Percentiles rank a stretch among this genome's conserved stretches.
These are phyloP conservation scores for Colletotrichum sp. DNA, from an alignment of 2,329 filamentous ascomycete genomes.

Conservation along the genomic window DNA sequence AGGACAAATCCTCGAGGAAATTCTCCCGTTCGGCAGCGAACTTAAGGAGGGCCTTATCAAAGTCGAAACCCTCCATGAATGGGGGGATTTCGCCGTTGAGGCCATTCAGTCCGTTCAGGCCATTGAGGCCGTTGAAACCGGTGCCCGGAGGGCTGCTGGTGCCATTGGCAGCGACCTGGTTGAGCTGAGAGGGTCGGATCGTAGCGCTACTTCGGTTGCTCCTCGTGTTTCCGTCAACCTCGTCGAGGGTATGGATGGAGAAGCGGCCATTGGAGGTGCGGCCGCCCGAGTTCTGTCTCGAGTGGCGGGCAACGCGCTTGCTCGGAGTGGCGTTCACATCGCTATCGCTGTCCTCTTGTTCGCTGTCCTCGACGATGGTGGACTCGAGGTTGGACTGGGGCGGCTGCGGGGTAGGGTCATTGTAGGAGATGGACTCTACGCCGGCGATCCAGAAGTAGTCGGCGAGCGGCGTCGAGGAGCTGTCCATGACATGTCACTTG, in stretches of 20 bases:
- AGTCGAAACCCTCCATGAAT: conserved; percentile 70
- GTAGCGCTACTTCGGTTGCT: conserved; percentile 73
- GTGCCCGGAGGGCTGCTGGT: conserved; percentile 24
- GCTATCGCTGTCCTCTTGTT: conserved; percentile 51
- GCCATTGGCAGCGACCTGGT: conserved; percentile 18
- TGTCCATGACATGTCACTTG: conserved; percentile 60
- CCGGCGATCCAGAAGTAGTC: conserved; percentile 81
- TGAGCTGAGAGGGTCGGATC: conserved; percentile 52
- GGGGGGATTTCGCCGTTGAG: conserved; percentile 5
- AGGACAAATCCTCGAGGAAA: conserved; percentile 90
- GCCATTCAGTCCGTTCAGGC: conserved; percentile 34
- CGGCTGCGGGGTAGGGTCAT: conserved; percentile 50
- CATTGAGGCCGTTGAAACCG: conserved; percentile 25
- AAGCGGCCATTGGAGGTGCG: conserved; percentile 61
- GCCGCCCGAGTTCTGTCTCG: conserved; percentile 65
- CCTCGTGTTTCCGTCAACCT: conserved; percentile 60
- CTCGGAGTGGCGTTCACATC: conserved; percentile 30
- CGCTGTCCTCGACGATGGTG: conserved; percentile 68
- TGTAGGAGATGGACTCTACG: conserved; percentile 71
- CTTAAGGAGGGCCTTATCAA: conserved; percentile 90
- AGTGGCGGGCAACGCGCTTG: conserved; percentile 57
- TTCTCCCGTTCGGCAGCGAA: conserved; percentile 95
- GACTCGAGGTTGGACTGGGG: conserved; percentile 53
- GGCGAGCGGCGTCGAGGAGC: conserved; percentile 68
- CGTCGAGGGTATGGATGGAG: conserved; percentile 62